Conservation (phyloP, 257 asterid species). For the Rhazya stricta region DNA sequence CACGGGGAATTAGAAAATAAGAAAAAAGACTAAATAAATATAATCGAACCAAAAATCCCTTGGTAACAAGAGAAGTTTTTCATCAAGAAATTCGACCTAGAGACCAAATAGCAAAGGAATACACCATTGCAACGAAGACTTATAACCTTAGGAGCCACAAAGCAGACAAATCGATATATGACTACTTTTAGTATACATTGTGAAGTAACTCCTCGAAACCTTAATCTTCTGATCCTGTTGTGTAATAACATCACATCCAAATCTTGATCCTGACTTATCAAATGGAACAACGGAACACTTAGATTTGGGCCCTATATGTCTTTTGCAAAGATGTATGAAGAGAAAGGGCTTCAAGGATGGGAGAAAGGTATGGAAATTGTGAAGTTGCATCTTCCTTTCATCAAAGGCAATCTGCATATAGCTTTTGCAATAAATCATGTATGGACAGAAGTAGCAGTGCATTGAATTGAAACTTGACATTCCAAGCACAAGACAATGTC, state of each 20-base stretch:
- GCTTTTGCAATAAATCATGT: constrained; percentile 20
- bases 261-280: neutral
- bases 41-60: too few relatives aligned
- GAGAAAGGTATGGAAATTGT: constrained; percentile 3
- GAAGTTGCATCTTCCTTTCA: constrained; percentile 15
- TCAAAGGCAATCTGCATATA: constrained; percentile 7
- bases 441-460: constrained; percentile 28
- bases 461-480: constrained; percentile 30
- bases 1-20: neutral
- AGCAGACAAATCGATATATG: neutral
- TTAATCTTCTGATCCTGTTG: neutral
- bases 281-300: neutral
- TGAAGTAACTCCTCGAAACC: neutral
- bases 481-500: constrained; percentile 25
- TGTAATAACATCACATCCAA: constrained; percentile 6
- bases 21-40: neutral
- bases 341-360: neutral
- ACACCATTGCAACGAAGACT: too few relatives aligned
- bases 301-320: neutral
- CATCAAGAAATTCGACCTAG: too few relatives aligned
- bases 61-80: too few relatives aligned
- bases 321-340: neutral
- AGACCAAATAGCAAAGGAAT: too few relatives aligned
- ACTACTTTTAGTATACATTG: neutral
- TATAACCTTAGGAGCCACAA: neutral